Percentiles rank a stretch among this genome's conserved stretches.
These are phyloP conservation scores for Aspergillus pseudoterreus DNA, from an alignment of 2,329 filamentous ascomycete genomes.

Conservation along the genomic window DNA sequence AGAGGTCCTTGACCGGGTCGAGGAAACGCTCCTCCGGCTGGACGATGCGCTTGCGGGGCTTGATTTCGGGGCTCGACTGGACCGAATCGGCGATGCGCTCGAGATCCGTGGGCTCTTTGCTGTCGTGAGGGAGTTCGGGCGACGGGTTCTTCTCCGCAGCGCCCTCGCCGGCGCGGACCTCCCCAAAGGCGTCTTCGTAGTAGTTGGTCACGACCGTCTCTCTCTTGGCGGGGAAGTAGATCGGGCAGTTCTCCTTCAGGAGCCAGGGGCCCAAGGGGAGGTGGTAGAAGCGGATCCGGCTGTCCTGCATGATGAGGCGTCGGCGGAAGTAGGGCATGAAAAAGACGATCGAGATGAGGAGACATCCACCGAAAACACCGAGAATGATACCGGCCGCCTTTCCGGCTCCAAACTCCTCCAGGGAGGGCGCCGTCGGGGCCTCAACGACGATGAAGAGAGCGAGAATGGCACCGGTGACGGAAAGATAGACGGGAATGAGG, in stretches of 20 bases:
- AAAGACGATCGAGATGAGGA: conserved; percentile 21
- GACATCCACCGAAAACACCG: conserved; percentile 24
- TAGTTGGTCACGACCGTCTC: conserved; percentile 38
- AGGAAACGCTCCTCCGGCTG: conserved; percentile 25
- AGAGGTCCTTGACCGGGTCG: conserved; percentile 14
- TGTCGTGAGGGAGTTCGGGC: background rate
- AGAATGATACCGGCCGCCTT: conserved; percentile 23
- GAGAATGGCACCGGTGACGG: conserved; percentile 47
- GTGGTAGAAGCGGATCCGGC: conserved; percentile 22
- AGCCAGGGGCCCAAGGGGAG: conserved; percentile 41
- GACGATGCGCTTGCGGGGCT: conserved; percentile 15
- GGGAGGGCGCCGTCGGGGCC: conserved; percentile 19
- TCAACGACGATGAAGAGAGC: conserved; percentile 57
- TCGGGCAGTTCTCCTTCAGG: conserved; percentile 33
- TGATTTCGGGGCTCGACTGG: conserved; percentile 17
- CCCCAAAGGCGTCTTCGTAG: conserved; percentile 33
- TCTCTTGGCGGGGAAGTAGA: conserved; percentile 40
- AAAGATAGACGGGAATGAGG: conserved; percentile 49
- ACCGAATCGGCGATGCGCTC: conserved; percentile 14
- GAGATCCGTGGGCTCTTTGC: conserved; percentile 9
- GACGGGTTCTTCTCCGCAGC: background rate
- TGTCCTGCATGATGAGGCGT: conserved; percentile 22
- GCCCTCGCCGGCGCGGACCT: conserved; percentile 19
- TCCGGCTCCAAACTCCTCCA: conserved; percentile 24
- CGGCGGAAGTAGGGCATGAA: conserved; percentile 26